Percentiles rank a stretch among this genome's conserved stretches.
These are phyloP conservation scores for Rubus parviflorus DNA, from an alignment of 306 rosid species.

Conservation along the genomic window DNA sequence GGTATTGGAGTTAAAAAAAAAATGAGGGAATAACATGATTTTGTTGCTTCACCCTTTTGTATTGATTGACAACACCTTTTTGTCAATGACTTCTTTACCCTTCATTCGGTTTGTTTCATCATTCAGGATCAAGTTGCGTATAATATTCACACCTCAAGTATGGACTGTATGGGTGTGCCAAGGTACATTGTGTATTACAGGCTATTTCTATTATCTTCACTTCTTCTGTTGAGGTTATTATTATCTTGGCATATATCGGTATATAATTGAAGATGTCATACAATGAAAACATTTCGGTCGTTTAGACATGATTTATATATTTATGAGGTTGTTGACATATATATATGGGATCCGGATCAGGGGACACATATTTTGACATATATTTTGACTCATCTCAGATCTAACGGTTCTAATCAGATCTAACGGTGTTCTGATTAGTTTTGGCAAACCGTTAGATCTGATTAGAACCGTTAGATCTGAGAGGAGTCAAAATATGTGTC, in stretches of 20 bases:
- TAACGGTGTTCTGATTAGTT: too few species aligned
- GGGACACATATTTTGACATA: too few species aligned
- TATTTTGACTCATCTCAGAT: too few species aligned
- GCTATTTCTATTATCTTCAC: background rate
- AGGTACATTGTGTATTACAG: background rate
- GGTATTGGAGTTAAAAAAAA: slow-evolving; percentile 22
- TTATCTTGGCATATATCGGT: background rate
- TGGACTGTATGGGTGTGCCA: background rate
- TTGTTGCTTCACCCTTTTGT: slow-evolving; percentile 43
- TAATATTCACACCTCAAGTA: background rate
- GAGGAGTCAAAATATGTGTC: too few species aligned
- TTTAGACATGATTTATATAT: too few species aligned
- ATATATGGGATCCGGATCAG: too few species aligned
- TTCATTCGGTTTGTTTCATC: background rate
- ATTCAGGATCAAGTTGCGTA: background rate
- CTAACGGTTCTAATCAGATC: too few species aligned
- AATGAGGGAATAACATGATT: slow-evolving; percentile 59
- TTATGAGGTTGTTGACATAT: too few species aligned
- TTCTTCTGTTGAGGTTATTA: background rate
- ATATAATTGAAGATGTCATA: background rate
- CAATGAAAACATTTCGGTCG: background rate
- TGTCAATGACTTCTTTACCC: slow-evolving; percentile 48
- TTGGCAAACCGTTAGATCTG: too few species aligned
- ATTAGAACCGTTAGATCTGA: too few species aligned
- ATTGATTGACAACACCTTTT: slow-evolving; percentile 66